Evolutionary conservation across 2,329 filamentous ascomycete species (phyloP).

Genomic region (Thermothelomyces thermophilus): DNA sequence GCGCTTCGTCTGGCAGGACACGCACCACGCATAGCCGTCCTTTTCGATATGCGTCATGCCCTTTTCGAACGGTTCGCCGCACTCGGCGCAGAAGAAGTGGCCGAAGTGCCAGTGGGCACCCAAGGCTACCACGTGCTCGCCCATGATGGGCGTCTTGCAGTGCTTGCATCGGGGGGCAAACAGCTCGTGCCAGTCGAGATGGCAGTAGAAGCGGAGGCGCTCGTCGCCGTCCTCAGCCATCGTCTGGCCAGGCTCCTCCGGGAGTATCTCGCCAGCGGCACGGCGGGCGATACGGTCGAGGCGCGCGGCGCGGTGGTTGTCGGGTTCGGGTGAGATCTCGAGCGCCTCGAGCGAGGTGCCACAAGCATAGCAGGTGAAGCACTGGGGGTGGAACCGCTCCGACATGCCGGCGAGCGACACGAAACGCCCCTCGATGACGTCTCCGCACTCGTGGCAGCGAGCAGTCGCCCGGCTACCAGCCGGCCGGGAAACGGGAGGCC

Average conservation of each 20-base stretch:
- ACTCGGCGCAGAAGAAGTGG: conserved; percentile 98
- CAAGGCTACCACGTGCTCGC: conserved; percentile 87
- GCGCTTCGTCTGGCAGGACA: conserved; percentile 84
- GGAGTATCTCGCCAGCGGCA: conserved; percentile 49
- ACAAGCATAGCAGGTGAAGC: conserved; percentile 85
- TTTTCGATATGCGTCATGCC: conserved; percentile 76
- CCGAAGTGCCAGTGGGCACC: conserved; percentile 95
- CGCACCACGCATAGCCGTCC: conserved; percentile 96
- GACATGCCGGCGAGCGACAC: conserved; percentile 68
- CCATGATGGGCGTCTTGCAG: conserved; percentile 93
- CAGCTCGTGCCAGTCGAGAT: conserved; percentile 95
- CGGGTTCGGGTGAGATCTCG: conserved; percentile 91
- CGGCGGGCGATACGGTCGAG: conserved; percentile 65
- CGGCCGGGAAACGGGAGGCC: conserved; percentile 48
- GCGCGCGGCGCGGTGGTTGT: conserved; percentile 61
- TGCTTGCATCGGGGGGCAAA: conserved; percentile 91
- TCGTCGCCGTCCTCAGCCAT: conserved; percentile 67
- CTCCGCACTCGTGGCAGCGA: conserved; percentile 74
- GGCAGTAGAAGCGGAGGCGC: conserved; percentile 82
- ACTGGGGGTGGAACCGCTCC: conserved; percentile 84
- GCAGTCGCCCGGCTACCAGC: conserved; percentile 52
- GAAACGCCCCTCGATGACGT: conserved; percentile 84
- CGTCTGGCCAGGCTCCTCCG: conserved; percentile 57
- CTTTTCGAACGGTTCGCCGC: conserved; percentile 83
- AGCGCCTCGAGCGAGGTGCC: conserved; percentile 85